Evolutionary conservation across 805 yeast genomes (phyloP), one percentile per base, ranked within the genome.

Genomic region (Sugiyamaella americana): DNA sequence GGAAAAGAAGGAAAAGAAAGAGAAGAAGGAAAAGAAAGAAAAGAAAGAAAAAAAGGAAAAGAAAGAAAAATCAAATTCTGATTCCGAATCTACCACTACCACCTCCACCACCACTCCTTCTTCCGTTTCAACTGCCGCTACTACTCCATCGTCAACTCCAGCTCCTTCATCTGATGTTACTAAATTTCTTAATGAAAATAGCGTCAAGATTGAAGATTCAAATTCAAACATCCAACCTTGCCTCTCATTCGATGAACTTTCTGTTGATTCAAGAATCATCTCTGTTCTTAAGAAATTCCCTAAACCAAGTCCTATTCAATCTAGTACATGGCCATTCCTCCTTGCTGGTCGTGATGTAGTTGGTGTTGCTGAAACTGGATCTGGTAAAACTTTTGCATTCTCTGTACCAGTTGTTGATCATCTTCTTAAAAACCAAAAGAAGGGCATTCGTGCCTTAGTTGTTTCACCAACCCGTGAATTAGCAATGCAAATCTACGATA

Each of bases 291-390:
- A 78, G 35, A 78, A 80, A 57, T 93, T 86, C 70, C 83, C 87
- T 13, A 82, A 79, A 58, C 99, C 98, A 46, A 89, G 98, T 4
- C 98, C 98, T 32, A 91, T 91, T 58, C 98, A 91, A 71, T 77
- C 96, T 26, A 87, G 80, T 39, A 77, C 97, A 5, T 93, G 98
- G 98, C 98, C 98, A 54, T 87, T 79, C 61, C 68, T 91, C 44
- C 68, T 88, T 43, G 68, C 77, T 18, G 84, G 84, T 16, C 75
- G 82, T 49, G 98, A 91, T 63, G 95, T 89, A 21, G 78, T 91
- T 55, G 98, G 98, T 65, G 96, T 91, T 54, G 98, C 98, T 11
- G 97, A 91, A 69, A 91, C 98, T 2, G 98, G 98, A 34, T 87
- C 96, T 0, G 98, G 98, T 61, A 91, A 91, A 67, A 91, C 98